Percentiles rank a stretch among this genome's conserved stretches.
phyloP scores from a whole-genome alignment of 1,139 yeast genomes.

The Candida dubliniensis region DNA sequence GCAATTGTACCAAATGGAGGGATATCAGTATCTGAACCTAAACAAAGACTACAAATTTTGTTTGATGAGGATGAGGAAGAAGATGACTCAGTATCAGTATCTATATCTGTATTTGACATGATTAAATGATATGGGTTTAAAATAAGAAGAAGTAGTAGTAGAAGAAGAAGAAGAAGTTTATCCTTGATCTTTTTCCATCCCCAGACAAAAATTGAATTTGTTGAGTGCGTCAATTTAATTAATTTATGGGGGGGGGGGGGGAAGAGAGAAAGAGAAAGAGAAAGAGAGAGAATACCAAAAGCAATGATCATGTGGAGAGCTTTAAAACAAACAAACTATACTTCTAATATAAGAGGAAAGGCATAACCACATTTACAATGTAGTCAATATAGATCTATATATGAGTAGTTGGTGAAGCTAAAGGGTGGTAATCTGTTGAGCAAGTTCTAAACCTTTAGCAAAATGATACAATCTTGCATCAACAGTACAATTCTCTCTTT shows the following conservation, averaged over 20 bases:
- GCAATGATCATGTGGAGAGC: too few species aligned
- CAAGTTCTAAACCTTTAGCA: slow-evolving; percentile 61
- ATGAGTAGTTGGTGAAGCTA: too few species aligned
- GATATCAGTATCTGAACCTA: slow-evolving; percentile 40
- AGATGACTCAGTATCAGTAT: slow-evolving; percentile 1
- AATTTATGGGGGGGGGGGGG: too few species aligned
- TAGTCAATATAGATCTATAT: too few species aligned
- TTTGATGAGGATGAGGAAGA: neutral
- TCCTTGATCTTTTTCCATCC: neutral
- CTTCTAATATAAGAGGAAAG: too few species aligned
- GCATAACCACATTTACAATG: too few species aligned
- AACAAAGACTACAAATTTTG: slow-evolving; percentile 39
- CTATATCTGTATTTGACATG: slow-evolving; percentile 4
- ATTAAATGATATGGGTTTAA: neutral
- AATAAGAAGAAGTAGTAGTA: neutral
- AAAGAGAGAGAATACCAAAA: too few species aligned
- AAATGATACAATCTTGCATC: slow-evolving; percentile 88
- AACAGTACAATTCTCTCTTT: slow-evolving; percentile 64
- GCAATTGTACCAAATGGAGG: slow-evolving; percentile 43
- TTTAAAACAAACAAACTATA: too few species aligned
- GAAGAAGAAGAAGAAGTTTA: neutral
- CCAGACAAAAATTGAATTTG: too few species aligned
- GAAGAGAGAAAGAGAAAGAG: too few species aligned
- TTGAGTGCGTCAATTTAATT: too few species aligned
- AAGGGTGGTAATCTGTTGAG: slow-evolving; percentile 6